Conservation (phyloP, 1,284 basidiomycete species). For the Rhodotorula sp. region DNA sequence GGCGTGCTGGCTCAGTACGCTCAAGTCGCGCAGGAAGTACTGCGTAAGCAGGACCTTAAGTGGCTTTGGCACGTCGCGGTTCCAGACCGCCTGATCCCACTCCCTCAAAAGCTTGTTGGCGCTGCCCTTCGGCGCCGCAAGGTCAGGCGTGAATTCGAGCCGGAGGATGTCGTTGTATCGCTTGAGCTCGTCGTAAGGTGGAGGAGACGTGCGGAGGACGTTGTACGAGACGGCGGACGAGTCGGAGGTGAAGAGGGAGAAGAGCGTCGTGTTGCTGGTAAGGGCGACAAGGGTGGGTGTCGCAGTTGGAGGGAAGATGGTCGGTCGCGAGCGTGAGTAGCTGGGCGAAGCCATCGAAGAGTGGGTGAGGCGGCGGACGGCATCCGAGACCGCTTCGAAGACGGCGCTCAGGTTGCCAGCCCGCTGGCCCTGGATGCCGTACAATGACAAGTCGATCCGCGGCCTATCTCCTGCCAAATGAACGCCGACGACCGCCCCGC, state of each 20-base stretch:
- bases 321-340: conserved; percentile 33
- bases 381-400: conserved; percentile 23
- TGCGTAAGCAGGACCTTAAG: conserved; percentile 23
- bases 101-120: conserved; percentile 11
- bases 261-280: conserved; percentile 13
- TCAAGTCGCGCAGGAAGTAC: conserved; percentile 35
- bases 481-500: conserved; percentile 34
- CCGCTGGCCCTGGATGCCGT: not conserved
- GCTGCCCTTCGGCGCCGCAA: not conserved
- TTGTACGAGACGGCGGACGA: not conserved
- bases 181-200: conserved; percentile 8
- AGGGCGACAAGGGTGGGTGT: conserved; percentile 25
- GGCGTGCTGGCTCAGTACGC: conserved; percentile 21
- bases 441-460: not conserved
- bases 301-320: conserved; percentile 24
- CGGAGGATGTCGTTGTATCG: conserved; percentile 21
- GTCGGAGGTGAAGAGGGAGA: not conserved
- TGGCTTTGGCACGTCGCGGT: conserved; percentile 16
- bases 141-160: conserved; percentile 1
- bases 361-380: conserved; percentile 24
- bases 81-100: conserved; percentile 27
- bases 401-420: conserved; percentile 6
- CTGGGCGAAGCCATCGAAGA: conserved; percentile 14
- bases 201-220: conserved; percentile 16
- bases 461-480: conserved; percentile 10